Evolutionary conservation across 2,329 filamentous ascomycete genomes (phyloP).

Genomic region (Fusarium pseudoanthophilum): DNA sequence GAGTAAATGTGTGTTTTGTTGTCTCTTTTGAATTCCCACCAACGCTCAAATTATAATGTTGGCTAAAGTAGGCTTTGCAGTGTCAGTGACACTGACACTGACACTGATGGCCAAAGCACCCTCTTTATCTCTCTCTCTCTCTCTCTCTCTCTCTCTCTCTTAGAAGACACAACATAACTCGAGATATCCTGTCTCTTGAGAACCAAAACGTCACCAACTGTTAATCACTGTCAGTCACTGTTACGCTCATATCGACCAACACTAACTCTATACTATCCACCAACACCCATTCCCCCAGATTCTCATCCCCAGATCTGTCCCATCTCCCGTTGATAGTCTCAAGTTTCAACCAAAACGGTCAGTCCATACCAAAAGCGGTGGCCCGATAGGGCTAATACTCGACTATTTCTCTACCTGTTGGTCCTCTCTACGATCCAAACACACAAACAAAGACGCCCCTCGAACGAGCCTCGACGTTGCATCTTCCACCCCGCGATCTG

Average conservation of each 20-base stretch:
- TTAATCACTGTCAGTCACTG: background rate
- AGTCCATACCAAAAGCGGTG: background rate
- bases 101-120: background rate
- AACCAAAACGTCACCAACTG: no score
- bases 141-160: background rate
- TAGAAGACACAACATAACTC: background rate
- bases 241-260: background rate
- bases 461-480: constrained; percentile 1
- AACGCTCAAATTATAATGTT: background rate
- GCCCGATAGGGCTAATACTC: constrained; percentile 1
- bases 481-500: constrained; percentile 3
- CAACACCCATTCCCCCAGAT: background rate
- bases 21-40: background rate
- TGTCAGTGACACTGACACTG: constrained; percentile 4
- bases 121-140: no score
- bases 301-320: background rate
- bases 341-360: constrained; percentile 1
- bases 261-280: background rate
- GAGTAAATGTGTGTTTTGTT: background rate
- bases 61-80: background rate
- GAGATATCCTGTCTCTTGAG: background rate
- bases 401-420: background rate
- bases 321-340: constrained; percentile 3
- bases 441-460: background rate
- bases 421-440: background rate